phyloP scores from a whole-genome alignment of 169 alveolate species.

The Plasmodium inui region DNA sequence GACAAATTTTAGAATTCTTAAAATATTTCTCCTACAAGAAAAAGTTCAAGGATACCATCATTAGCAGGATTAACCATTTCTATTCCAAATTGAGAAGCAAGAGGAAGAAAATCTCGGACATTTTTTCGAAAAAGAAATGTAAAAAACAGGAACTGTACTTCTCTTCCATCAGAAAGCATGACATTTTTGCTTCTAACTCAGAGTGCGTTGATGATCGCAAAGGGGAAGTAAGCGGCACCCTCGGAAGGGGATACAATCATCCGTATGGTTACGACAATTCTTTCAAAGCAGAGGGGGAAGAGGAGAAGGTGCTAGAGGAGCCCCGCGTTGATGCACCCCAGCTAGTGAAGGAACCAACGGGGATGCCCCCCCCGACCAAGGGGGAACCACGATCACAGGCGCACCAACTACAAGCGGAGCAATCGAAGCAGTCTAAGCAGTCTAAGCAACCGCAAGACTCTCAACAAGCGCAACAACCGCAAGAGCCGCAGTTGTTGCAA shows the following conservation, averaged over 20 bases:
- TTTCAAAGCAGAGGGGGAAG: not conserved
- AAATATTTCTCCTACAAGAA: constrained; percentile 53
- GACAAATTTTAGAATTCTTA: constrained; percentile 20
- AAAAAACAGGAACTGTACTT: not conserved
- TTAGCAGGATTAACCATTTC: constrained; percentile 27
- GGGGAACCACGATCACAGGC: not conserved
- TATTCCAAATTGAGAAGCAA: constrained; percentile 39
- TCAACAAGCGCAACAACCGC: no score
- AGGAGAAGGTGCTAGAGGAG: not conserved
- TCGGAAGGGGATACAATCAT: not conserved
- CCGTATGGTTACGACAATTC: not conserved
- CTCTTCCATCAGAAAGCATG: not conserved
- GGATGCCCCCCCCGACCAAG: not conserved
- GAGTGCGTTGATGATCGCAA: not conserved
- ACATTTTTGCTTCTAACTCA: not conserved
- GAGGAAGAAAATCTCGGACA: constrained; percentile 37
- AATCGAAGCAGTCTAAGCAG: not conserved
- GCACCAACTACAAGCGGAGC: not conserved
- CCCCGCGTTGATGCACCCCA: not conserved
- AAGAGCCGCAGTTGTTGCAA: no score
- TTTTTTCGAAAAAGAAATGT: constrained; percentile 14
- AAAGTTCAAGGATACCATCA: constrained; percentile 46
- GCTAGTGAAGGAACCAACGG: not conserved
- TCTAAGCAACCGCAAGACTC: no score
- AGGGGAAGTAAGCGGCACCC: not conserved